Percentiles rank a stretch among this genome's conserved stretches.
Conservation (phyloP, 495 filamentous ascomycete species). For the Aspergillus sclerotiicarbonarius region DNA sequence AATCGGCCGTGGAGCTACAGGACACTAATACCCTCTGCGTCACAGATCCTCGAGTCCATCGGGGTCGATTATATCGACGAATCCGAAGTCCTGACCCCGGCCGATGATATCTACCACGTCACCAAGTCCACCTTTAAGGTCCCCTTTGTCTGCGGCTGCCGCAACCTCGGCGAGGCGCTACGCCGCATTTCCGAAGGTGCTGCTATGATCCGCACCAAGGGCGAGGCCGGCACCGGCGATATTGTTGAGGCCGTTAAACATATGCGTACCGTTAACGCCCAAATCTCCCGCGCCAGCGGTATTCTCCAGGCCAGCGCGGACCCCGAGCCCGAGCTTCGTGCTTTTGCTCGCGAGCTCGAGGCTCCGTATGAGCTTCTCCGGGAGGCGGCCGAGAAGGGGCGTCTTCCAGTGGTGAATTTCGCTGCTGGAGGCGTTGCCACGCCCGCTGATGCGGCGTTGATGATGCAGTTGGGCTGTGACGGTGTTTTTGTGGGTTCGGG, state of each 20-base stretch:
- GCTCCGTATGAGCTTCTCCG: conserved; percentile 73
- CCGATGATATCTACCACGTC: conserved; percentile 87
- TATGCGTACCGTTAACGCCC: conserved; percentile 85
- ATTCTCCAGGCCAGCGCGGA: conserved; percentile 58
- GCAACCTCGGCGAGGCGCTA: conserved; percentile 92
- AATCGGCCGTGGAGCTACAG: too few relatives aligned
- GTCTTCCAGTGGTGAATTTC: conserved; percentile 96
- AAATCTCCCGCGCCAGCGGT: conserved; percentile 73
- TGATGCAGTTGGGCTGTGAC: conserved; percentile 99
- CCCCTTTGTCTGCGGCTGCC: conserved; percentile 96
- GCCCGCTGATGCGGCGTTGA: conserved; percentile 92
- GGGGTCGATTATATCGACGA: conserved; percentile 98
- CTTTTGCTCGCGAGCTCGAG: conserved; percentile 77
- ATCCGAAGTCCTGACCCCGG: conserved; percentile 93
- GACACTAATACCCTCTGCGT: too few relatives aligned
- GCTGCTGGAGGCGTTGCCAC: conserved; percentile 96
- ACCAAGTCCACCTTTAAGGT: conserved; percentile 79
- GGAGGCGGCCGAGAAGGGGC: conserved; percentile 79
- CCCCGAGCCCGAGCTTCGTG: conserved; percentile 70
- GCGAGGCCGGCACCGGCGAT: conserved; percentile 97
- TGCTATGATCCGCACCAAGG: conserved; percentile 98
- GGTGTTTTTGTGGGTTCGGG: conserved; percentile 96
- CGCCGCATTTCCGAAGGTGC: conserved; percentile 90
- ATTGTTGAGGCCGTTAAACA: conserved; percentile 96
- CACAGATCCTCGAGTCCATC: conserved; percentile 92